phyloP scores from a whole-genome alignment of 2,329 filamentous ascomycete genomes.

The Zymoseptoria brevis region DNA sequence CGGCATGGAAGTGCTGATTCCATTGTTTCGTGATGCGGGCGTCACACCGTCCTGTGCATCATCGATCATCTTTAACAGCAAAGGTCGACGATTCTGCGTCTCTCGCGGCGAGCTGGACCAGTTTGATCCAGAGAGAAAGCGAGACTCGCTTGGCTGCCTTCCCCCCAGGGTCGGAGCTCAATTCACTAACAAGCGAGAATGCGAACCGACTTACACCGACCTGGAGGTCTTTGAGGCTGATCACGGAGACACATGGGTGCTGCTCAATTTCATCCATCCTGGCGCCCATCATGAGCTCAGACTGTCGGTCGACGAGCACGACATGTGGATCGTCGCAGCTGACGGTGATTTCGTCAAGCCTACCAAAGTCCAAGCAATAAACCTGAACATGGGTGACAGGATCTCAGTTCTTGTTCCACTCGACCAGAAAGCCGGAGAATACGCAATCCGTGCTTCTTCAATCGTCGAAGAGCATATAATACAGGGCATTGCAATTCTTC shows the following conservation, averaged over 20 bases:
- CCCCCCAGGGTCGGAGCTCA: slow-evolving; percentile 6
- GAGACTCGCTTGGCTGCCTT: slow-evolving; percentile 11
- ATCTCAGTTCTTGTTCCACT: slow-evolving; percentile 13
- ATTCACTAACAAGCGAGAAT: slow-evolving; percentile 12
- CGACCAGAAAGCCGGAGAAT: slow-evolving; percentile 10
- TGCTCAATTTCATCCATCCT: slow-evolving; percentile 15
- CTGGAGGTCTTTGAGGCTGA: slow-evolving; percentile 14
- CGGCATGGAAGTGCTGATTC: slow-evolving; percentile 4
- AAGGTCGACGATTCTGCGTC: slow-evolving; percentile 7
- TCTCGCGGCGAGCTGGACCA: slow-evolving; percentile 2
- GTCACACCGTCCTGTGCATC: slow-evolving; percentile 11
- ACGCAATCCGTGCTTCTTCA: slow-evolving; percentile 11
- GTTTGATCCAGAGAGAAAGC: background rate
- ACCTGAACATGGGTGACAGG: slow-evolving; percentile 10
- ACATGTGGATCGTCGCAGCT: slow-evolving; percentile 17
- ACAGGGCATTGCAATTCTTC: slow-evolving; percentile 10
- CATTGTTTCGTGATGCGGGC: slow-evolving; percentile 12
- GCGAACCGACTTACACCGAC: slow-evolving; percentile 11
- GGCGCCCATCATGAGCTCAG: slow-evolving; percentile 15
- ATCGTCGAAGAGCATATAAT: slow-evolving; percentile 10
- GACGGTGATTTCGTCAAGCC: slow-evolving; percentile 17
- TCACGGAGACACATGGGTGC: slow-evolving; percentile 10
- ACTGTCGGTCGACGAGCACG: slow-evolving; percentile 14
- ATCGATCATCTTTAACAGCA: slow-evolving; percentile 11
- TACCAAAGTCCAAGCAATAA: slow-evolving; percentile 10